These are phyloP conservation scores for Dalbergia oliveri DNA, from an alignment of 306 rosid species.

Conservation along the genomic window DNA sequence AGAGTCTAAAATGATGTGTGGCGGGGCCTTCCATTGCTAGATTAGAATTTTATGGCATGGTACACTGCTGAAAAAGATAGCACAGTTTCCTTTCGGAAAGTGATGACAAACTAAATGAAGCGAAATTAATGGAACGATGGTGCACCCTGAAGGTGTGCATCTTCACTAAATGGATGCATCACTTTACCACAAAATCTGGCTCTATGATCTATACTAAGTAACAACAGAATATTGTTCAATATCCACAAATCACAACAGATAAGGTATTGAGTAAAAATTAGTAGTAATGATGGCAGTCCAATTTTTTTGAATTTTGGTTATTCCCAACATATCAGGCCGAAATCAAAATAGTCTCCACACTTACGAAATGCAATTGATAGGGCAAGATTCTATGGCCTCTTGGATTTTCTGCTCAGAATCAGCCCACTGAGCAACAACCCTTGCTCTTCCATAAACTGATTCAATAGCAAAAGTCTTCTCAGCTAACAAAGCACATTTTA, in stretches of 20 bases:
- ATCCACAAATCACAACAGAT: constrained; percentile 5
- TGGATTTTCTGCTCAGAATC: constrained; percentile 75
- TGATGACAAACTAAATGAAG: neutral
- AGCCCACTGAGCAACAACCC: constrained; percentile 97
- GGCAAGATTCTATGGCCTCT: constrained; percentile 82
- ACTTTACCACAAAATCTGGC: constrained; percentile 9
- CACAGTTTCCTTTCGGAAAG: neutral
- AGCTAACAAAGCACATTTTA: constrained; percentile 90
- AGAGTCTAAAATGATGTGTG: neutral
- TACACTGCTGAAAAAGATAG: neutral
- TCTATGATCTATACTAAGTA: constrained; percentile 12
- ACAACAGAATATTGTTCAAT: neutral
- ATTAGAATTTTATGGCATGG: neutral
- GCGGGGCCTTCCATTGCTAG: neutral
- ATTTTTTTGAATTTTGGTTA: neutral
- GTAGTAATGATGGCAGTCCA: neutral
- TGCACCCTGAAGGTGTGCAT: neutral
- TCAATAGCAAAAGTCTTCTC: constrained; percentile 92
- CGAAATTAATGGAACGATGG: neutral
- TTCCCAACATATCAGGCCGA: neutral
- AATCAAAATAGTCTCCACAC: constrained; percentile 38
- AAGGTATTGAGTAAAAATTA: neutral
- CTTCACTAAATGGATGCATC: neutral
- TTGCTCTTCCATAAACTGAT: constrained; percentile 91
- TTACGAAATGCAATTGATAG: constrained; percentile 98